phyloP scores from a whole-genome alignment of 805 yeast genomes.

The Komagataella phaffii region DNA sequence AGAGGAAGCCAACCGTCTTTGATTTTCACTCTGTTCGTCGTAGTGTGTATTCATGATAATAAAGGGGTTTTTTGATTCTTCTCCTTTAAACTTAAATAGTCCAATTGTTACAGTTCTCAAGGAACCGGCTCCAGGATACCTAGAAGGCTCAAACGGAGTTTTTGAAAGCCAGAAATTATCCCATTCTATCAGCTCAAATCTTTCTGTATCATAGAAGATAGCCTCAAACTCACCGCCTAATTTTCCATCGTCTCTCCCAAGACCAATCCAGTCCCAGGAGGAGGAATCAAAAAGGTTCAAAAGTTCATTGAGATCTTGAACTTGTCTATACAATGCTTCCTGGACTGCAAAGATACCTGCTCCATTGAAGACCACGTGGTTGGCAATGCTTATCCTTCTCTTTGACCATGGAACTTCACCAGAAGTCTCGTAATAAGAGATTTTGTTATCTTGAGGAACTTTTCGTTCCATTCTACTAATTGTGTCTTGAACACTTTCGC shows the following conservation, averaged over 20 bases:
- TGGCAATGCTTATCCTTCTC: slow-evolving; percentile 19
- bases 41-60: slow-evolving; percentile 33
- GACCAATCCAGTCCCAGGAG: slow-evolving; percentile 27
- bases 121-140: slow-evolving; percentile 25
- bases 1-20: slow-evolving; percentile 31
- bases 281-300: slow-evolving; percentile 7
- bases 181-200: slow-evolving; percentile 24
- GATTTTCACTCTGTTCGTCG: slow-evolving; percentile 31
- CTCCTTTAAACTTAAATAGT: not conserved
- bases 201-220: slow-evolving; percentile 22
- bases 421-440: slow-evolving; percentile 13
- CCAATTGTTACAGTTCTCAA: slow-evolving; percentile 25
- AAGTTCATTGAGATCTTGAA: slow-evolving; percentile 24
- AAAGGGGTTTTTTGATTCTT: slow-evolving; percentile 8
- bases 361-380: slow-evolving; percentile 19
- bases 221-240: slow-evolving; percentile 38
- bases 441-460: slow-evolving; percentile 11
- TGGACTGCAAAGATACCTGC: slow-evolving; percentile 28
- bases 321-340: slow-evolving; percentile 32
- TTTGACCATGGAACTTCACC: slow-evolving; percentile 20
- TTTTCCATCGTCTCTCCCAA: slow-evolving; percentile 40
- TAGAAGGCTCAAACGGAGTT: slow-evolving; percentile 40
- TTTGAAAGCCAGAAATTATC: slow-evolving; percentile 39
- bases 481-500: slow-evolving; percentile 10
- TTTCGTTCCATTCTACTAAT: slow-evolving; percentile 7